A percentile compares a stretch with the other conserved stretches of the same genome.
These are phyloP conservation scores for Venturia effusa DNA, from an alignment of 2,329 filamentous ascomycete genomes.

Conservation along the genomic window DNA sequence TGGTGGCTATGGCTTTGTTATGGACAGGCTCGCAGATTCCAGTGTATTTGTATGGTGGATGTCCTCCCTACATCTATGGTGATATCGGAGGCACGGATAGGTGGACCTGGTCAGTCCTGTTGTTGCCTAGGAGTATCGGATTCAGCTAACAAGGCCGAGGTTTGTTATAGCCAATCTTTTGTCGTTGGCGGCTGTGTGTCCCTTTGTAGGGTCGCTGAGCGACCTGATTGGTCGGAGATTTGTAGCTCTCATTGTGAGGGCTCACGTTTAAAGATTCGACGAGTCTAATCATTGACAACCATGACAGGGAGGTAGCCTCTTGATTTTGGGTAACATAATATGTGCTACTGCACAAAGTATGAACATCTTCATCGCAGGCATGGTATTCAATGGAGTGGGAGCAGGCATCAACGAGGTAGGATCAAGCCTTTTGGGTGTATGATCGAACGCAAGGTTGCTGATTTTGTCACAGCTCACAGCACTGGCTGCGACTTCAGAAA, in stretches of 20 bases:
- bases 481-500: slow-evolving; percentile 53
- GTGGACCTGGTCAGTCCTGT: slow-evolving; percentile 24
- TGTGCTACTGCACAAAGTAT: slow-evolving; percentile 47
- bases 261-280: not conserved
- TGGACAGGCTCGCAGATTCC: slow-evolving; percentile 49
- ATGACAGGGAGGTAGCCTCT: slow-evolving; percentile 34
- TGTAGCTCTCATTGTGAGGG: slow-evolving; percentile 31
- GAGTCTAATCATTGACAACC: slow-evolving; percentile 23
- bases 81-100: slow-evolving; percentile 46
- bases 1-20: slow-evolving; percentile 44
- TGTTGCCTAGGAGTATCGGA: not conserved
- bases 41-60: slow-evolving; percentile 19
- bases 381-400: slow-evolving; percentile 48
- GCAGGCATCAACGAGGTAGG: slow-evolving; percentile 48
- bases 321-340: slow-evolving; percentile 50
- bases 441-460: not conserved
- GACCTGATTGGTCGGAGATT: slow-evolving; percentile 53
- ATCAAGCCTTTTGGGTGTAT: not conserved
- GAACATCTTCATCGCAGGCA: slow-evolving; percentile 52
- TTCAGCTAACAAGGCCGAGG: slow-evolving; percentile 30
- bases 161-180: slow-evolving; percentile 33
- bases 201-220: slow-evolving; percentile 45
- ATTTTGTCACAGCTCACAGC: slow-evolving; percentile 38
- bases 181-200: slow-evolving; percentile 35
- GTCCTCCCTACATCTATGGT: slow-evolving; percentile 41